A percentile compares a stretch with the other conserved stretches of the same genome.
Evolutionary conservation across 805 yeast species (phyloP).

Genomic region (Teunomyces funiuensis): DNA sequence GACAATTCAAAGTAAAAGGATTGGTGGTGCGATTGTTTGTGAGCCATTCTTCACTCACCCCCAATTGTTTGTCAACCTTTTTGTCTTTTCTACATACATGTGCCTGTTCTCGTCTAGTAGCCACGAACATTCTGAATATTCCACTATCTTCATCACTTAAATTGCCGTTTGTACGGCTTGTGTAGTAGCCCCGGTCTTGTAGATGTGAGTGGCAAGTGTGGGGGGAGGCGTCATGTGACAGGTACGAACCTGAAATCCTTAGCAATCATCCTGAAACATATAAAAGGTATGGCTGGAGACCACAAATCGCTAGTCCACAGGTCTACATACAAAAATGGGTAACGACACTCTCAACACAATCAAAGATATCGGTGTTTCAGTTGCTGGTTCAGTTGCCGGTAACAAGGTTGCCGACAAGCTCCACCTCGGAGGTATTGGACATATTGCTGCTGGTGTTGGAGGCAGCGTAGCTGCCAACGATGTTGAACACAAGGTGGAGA

Average conservation of each 20-base stretch:
- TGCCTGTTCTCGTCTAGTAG: too few species aligned
- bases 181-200: too few species aligned
- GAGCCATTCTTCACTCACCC: too few species aligned
- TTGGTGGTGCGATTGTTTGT: too few species aligned
- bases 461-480: conserved; percentile 36
- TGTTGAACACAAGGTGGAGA: conserved; percentile 33
- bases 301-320: neutral
- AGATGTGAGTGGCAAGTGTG: neutral
- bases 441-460: conserved; percentile 32
- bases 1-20: too few species aligned
- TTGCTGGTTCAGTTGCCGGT: conserved; percentile 41
- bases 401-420: conserved; percentile 37
- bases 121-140: too few species aligned
- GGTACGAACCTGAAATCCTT: neutral
- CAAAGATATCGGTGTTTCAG: conserved; percentile 35
- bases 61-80: too few species aligned
- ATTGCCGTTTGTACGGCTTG: too few species aligned
- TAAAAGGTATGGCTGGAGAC: neutral
- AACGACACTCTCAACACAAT: conserved; percentile 18
- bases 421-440: conserved; percentile 32
- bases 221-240: neutral
- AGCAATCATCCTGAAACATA: neutral
- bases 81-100: too few species aligned
- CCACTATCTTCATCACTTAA: too few species aligned
- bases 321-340: conserved; percentile 9